Base-by-base conservation (phyloP, 108 stramenopile genomes). In the Seminavis robusta region DNA sequence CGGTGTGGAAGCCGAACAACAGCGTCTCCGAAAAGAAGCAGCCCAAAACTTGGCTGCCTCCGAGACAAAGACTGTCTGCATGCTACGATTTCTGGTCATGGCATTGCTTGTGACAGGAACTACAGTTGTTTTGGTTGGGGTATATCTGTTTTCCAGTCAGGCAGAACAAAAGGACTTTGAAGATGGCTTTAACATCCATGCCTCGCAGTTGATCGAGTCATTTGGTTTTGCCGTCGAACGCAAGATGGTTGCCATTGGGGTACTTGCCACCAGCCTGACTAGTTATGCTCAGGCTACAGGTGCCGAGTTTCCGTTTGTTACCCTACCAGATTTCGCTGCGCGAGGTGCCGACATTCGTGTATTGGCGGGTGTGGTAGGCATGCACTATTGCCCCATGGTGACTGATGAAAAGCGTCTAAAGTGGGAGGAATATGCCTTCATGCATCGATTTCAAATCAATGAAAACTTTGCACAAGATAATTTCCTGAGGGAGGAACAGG, bases 381-480 rank as follows among this genome's bases (percentile, higher is more conserved):
- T 56, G 8, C 39, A 38, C 43, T 56, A 24, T n/a, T 19, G 38
- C 5, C 54, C 54, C 7, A 36, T 56, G 8, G 39, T 56, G 8
- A 40, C 54, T 7, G 54, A 56, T 25, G 54, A 8, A 6, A 41
- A 41, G 10, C 54, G 54, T 13, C 15, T 20, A 24, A 11, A 19
- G 20, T 56, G 54, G 54, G 54, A 56, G 40, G 42, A 38, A 13
- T 56, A 56, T 27, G 54, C 54, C 8, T 23, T 26, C 19, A 8
- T 10, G 11, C 7, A 25, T 8, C 7, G 54, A 8, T 16, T 17
- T 11, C 54, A 56, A 9, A 41, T 41, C 8, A 19, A 56, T 19
- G 40, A 27, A 7, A 7, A 7, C 9, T 41, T 56, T 41, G 13
- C 38, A 27, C 38, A 23, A 7, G 54, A 56, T 41, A 41, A 10